A percentile compares a stretch with the other conserved stretches of the same genome.
Evolutionary conservation across 2,329 filamentous ascomycete species (phyloP).

Genomic region (Myotisia sp.): DNA sequence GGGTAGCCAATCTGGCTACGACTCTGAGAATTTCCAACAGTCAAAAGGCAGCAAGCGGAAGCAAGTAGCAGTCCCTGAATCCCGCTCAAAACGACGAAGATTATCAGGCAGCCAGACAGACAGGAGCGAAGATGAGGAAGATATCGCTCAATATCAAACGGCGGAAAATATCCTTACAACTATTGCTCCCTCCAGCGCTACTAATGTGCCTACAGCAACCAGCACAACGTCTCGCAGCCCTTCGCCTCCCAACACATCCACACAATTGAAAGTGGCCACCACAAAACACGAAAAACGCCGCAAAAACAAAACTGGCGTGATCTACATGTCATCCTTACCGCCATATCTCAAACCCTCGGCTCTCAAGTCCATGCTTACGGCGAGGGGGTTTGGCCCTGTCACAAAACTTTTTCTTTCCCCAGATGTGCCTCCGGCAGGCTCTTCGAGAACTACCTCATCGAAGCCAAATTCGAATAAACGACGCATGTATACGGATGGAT

Average conservation of each 20-base stretch:
- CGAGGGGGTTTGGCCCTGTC: constrained; percentile 30
- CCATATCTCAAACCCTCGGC: constrained; percentile 36
- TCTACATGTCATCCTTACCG: constrained; percentile 33
- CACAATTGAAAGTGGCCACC: constrained; percentile 11
- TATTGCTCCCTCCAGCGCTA: background rate
- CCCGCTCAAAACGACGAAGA: constrained; percentile 13
- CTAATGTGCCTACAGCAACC: background rate
- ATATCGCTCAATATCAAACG: constrained; percentile 13
- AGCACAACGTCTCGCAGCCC: background rate
- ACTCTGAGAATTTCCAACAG: constrained; percentile 31
- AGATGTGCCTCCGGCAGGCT: constrained; percentile 16
- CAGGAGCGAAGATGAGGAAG: constrained; percentile 36
- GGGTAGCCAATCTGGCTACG: constrained; percentile 29
- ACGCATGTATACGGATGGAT: constrained; percentile 31
- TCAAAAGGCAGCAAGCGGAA: constrained; percentile 25
- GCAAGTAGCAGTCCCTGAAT: constrained; percentile 9
- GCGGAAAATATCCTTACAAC: too few relatives aligned
- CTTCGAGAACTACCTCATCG: constrained; percentile 11
- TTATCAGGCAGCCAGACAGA: constrained; percentile 16
- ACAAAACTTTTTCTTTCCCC: constrained; percentile 33
- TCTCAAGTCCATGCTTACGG: constrained; percentile 28
- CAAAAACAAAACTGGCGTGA: constrained; percentile 28
- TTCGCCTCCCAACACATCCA: constrained; percentile 3
- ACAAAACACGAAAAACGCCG: constrained; percentile 9
- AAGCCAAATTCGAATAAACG: constrained; percentile 23